These are phyloP conservation scores for Lenwebbia sp. DNA, from an alignment of 345 rosid species.

Conservation along the genomic window DNA sequence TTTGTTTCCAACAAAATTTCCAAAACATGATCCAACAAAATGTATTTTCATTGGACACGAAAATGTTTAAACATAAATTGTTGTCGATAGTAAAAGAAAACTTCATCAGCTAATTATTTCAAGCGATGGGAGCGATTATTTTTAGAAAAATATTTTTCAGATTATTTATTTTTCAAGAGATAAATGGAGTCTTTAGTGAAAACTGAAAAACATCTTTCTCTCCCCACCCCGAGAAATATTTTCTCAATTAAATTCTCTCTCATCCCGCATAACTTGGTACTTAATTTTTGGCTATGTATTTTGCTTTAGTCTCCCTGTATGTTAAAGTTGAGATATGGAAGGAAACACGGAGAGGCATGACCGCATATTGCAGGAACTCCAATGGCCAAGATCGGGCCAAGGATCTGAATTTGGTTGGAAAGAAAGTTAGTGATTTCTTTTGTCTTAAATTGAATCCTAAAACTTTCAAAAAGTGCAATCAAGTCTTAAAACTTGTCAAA, in stretches of 20 bases:
- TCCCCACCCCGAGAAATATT: rapidly evolving
- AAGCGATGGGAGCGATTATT: too few species aligned
- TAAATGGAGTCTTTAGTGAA: rapidly evolving
- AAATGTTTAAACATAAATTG: too few species aligned
- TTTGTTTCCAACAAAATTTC: too few species aligned
- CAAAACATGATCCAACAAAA: too few species aligned
- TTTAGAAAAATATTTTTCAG: too few species aligned
- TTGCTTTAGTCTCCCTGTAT: neutral
- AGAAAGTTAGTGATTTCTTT: neutral
- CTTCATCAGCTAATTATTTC: too few species aligned
- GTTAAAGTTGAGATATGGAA: neutral
- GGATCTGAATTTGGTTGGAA: neutral
- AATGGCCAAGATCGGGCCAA: neutral
- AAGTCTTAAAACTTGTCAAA: too few species aligned
- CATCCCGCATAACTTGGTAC: neutral
- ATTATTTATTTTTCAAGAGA: too few species aligned
- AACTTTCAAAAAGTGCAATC: too few species aligned
- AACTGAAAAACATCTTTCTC: neutral
- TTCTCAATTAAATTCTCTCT: neutral
- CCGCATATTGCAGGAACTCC: neutral
- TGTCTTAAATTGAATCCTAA: too few species aligned
- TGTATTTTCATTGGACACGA: too few species aligned
- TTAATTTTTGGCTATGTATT: neutral
- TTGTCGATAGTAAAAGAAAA: too few species aligned
- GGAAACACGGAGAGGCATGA: neutral